These are phyloP conservation scores for Metschnikowia chrysomelidarum DNA, from an alignment of 805 yeast species.

Conservation along the genomic window DNA sequence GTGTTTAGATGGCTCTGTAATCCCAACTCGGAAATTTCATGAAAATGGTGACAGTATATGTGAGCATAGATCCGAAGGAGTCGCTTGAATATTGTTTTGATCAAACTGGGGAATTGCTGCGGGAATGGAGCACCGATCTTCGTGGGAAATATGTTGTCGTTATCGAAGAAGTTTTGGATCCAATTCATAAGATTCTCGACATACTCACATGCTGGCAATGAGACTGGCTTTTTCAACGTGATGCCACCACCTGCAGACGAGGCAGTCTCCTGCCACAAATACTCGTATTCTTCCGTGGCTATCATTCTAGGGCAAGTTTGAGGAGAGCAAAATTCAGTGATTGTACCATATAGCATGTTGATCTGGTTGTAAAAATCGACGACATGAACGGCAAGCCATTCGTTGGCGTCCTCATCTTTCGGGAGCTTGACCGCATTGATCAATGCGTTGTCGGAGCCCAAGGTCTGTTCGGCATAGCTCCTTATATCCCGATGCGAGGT, in stretches of 20 bases:
- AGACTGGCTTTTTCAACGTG: constrained; percentile 65
- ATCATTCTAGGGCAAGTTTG: constrained; percentile 94
- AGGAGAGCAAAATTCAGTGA: constrained; percentile 96
- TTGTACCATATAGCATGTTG: constrained; percentile 93
- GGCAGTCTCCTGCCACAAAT: constrained; percentile 87
- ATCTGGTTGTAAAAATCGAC: constrained; percentile 95
- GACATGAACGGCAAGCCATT: constrained; percentile 97
- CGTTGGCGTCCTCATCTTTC: constrained; percentile 84
- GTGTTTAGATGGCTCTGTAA: constrained; percentile 91
- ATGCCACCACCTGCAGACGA: constrained; percentile 23
- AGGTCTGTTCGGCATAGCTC: constrained; percentile 88
- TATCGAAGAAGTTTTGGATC: constrained; percentile 91
- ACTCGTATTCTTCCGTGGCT: constrained; percentile 96
- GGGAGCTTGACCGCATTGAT: constrained; percentile 94
- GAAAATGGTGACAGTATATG: constrained; percentile 96
- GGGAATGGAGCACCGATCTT: constrained; percentile 93
- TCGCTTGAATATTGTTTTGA: constrained; percentile 85
- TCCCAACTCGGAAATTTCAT: constrained; percentile 89
- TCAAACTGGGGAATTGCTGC: constrained; percentile 71
- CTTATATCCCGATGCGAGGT: constrained; percentile 70
- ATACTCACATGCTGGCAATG: constrained; percentile 92
- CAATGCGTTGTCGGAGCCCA: constrained; percentile 88
- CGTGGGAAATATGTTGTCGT: constrained; percentile 85
- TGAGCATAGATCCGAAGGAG: constrained; percentile 95
- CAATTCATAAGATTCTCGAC: constrained; percentile 92